Percentiles rank a stretch among this genome's conserved stretches.
Evolutionary conservation across 2,329 filamentous ascomycete species (phyloP).

Genomic region (Fusarium mexicanum): DNA sequence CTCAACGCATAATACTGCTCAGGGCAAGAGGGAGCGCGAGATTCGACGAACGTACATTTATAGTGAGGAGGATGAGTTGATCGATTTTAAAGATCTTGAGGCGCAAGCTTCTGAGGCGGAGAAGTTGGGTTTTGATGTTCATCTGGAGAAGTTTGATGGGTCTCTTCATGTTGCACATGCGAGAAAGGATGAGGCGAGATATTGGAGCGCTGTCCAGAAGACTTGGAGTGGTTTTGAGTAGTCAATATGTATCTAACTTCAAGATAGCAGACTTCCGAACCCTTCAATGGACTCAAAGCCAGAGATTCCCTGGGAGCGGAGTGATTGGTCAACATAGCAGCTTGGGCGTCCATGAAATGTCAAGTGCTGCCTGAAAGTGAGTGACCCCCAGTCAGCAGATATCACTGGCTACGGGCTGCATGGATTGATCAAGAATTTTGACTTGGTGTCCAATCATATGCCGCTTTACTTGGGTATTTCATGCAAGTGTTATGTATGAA

Average conservation of each 20-base stretch:
- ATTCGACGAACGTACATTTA: slow-evolving; percentile 20
- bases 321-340: background rate
- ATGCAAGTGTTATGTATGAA: background rate
- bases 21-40: slow-evolving; percentile 3
- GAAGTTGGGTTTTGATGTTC: background rate
- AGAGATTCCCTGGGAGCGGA: fast-evolving
- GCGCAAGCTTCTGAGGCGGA: background rate
- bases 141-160: slow-evolving; percentile 5
- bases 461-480: too few species aligned
- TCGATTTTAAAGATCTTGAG: background rate
- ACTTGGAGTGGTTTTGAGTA: background rate
- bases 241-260: background rate
- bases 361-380: background rate
- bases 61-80: slow-evolving; percentile 7
- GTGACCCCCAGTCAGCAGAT: background rate
- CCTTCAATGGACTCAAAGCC: fast-evolving
- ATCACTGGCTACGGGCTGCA: background rate
- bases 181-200: slow-evolving; percentile 2
- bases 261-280: background rate
- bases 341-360: background rate
- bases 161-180: slow-evolving; percentile 17
- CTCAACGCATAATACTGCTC: slow-evolving; percentile 4
- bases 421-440: background rate
- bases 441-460: background rate
- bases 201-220: background rate